Conservation (phyloP, 2,329 filamentous ascomycete genomes). For the Ceratocystis huliohia region DNA sequence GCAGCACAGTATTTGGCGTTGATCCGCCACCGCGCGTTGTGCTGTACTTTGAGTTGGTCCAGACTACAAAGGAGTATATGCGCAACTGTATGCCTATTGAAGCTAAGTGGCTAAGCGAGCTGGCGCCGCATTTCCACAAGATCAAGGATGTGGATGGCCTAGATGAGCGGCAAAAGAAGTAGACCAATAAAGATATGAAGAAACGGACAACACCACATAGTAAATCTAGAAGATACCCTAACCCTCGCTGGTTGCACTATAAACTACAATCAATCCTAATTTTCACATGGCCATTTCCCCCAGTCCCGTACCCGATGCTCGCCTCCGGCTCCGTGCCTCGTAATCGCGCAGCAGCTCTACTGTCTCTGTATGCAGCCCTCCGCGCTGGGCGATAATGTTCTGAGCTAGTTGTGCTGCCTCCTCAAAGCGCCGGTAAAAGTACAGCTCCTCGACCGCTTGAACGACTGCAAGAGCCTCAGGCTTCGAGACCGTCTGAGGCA, state of each 20-base stretch:
- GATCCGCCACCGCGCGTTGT: conserved; percentile 71
- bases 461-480: conserved; percentile 38
- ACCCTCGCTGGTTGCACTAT: conserved; percentile 4
- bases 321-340: background rate
- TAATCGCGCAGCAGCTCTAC: conserved; percentile 33
- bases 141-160: conserved; percentile 75
- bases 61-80: conserved; percentile 88
- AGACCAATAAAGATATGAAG: conserved; percentile 18
- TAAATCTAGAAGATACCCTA: background rate
- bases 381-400: conserved; percentile 25
- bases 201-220: background rate
- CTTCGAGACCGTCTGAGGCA: conserved; percentile 32
- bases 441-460: conserved; percentile 46
- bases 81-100: conserved; percentile 75
- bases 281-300: background rate
- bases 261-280: background rate
- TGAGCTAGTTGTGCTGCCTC: conserved; percentile 35
- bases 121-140: conserved; percentile 91
- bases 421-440: conserved; percentile 38
- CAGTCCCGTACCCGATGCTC: background rate
- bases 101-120: conserved; percentile 71
- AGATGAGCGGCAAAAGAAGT: conserved; percentile 49
- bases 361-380: conserved; percentile 35
- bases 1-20: conserved; percentile 62
- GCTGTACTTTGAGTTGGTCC: conserved; percentile 72